Evolutionary conservation across 108 stramenopile genomes (phyloP).

Genomic region (Skeletonema menzelii): DNA sequence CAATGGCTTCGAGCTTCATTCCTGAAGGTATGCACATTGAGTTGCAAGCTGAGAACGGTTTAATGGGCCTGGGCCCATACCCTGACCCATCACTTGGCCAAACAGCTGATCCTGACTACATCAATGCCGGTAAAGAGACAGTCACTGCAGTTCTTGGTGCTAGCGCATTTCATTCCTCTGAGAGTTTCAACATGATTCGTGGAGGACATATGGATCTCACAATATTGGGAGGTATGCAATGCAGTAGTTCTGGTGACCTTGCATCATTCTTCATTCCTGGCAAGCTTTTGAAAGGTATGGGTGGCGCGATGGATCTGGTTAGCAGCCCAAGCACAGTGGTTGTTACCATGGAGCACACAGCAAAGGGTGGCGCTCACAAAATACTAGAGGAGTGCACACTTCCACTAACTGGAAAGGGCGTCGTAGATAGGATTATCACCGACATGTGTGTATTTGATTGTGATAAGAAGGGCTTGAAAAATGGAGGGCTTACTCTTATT

Average conservation of each 20-base stretch:
- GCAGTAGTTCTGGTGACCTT: slow-evolving; percentile 84
- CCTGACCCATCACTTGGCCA: slow-evolving; percentile 64
- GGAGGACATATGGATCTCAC: slow-evolving; percentile 92
- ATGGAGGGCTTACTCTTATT: slow-evolving; percentile 67
- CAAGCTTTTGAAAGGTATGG: slow-evolving; percentile 92
- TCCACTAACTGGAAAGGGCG: slow-evolving; percentile 86
- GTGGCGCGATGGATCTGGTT: slow-evolving; percentile 96
- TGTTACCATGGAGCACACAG: slow-evolving; percentile 94
- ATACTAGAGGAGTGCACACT: slow-evolving; percentile 83
- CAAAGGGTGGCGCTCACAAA: slow-evolving; percentile 88
- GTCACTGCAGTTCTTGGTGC: slow-evolving; percentile 80
- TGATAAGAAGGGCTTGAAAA: slow-evolving; percentile 55
- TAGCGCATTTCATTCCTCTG: slow-evolving; percentile 74
- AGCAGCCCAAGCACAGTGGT: slow-evolving; percentile 81
- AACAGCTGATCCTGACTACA: slow-evolving; percentile 81
- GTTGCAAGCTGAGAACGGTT: slow-evolving; percentile 92
- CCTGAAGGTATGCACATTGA: slow-evolving; percentile 87
- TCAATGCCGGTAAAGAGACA: slow-evolving; percentile 95
- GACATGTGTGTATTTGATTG: slow-evolving; percentile 91
- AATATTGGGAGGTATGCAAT: slow-evolving; percentile 91
- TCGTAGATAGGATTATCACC: slow-evolving; percentile 93
- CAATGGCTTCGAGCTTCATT: slow-evolving; percentile 84
- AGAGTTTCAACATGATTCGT: slow-evolving; percentile 93
- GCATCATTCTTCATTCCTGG: slow-evolving; percentile 96
- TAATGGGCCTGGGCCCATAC: slow-evolving; percentile 92